Conservation (phyloP, 2,329 filamentous ascomycete genomes). For the Apiospora sp. region DNA sequence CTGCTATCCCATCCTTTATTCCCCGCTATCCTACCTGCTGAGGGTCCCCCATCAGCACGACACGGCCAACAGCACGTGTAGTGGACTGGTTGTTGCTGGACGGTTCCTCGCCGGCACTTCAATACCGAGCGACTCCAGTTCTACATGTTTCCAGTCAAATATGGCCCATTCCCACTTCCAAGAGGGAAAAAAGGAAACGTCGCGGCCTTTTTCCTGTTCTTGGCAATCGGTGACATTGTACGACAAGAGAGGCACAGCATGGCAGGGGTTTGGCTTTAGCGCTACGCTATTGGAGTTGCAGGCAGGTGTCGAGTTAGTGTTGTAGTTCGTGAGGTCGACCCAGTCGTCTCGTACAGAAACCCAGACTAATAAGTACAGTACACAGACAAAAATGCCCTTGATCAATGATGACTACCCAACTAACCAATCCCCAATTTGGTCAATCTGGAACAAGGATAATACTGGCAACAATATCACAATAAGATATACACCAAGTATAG, state of each 20-base stretch:
- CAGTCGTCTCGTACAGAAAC: background rate
- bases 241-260: background rate
- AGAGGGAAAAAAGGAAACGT: background rate
- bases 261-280: background rate
- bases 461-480: background rate
- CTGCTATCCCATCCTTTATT: background rate
- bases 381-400: too few species aligned
- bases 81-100: background rate
- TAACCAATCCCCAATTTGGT: background rate
- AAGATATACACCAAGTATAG: background rate
- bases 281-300: constrained; percentile 4
- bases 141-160: background rate
- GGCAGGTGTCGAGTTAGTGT: background rate
- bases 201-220: background rate
- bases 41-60: background rate
- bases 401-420: background rate
- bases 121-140: background rate
- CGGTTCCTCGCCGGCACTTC: background rate
- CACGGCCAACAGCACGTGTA: background rate
- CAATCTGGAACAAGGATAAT: background rate
- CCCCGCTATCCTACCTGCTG: background rate
- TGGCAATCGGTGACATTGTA: constrained; percentile 12
- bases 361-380: background rate
- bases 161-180: background rate
- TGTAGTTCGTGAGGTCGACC: background rate